Conservation (phyloP, 495 filamentous ascomycete genomes). For the Tricharina praecox region DNA sequence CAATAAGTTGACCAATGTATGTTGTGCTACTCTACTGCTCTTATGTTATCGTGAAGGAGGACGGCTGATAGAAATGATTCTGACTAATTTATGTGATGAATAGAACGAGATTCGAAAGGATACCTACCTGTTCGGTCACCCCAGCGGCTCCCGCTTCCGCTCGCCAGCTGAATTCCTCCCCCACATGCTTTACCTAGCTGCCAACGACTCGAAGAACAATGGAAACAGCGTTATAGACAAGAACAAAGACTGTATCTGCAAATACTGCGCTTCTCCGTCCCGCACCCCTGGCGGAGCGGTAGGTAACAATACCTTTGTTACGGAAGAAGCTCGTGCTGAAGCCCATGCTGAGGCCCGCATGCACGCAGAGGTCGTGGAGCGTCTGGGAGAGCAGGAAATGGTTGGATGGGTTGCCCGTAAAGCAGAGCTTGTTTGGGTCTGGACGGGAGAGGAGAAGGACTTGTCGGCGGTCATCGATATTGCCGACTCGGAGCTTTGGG, state of each 20-base stretch:
- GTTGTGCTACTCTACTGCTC: neutral
- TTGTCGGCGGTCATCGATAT: neutral
- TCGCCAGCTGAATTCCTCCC: constrained; percentile 44
- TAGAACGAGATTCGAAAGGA: constrained; percentile 32
- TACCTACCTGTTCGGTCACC: constrained; percentile 46
- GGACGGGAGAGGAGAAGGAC: constrained; percentile 17
- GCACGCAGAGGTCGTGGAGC: constrained; percentile 2
- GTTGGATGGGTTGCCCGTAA: constrained; percentile 23
- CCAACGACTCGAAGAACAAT: neutral
- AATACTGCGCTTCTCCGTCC: neutral
- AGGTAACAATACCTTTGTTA: too few relatives aligned
- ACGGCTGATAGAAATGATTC: too few relatives aligned
- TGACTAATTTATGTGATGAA: neutral
- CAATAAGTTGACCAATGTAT: neutral
- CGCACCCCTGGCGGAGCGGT: neutral
- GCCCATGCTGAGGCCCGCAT: neutral
- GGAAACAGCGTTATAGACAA: neutral
- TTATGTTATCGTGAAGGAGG: too few relatives aligned
- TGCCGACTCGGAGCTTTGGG: constrained; percentile 4
- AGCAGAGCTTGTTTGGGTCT: constrained; percentile 23
- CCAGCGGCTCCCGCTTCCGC: constrained; percentile 39
- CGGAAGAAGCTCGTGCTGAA: neutral
- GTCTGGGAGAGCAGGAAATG: constrained; percentile 21
- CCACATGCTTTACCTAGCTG: constrained; percentile 39
- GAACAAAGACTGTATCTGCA: constrained; percentile 9